Conservation (phyloP, 768 basidiomycete species). For the Suillus weaverae region DNA sequence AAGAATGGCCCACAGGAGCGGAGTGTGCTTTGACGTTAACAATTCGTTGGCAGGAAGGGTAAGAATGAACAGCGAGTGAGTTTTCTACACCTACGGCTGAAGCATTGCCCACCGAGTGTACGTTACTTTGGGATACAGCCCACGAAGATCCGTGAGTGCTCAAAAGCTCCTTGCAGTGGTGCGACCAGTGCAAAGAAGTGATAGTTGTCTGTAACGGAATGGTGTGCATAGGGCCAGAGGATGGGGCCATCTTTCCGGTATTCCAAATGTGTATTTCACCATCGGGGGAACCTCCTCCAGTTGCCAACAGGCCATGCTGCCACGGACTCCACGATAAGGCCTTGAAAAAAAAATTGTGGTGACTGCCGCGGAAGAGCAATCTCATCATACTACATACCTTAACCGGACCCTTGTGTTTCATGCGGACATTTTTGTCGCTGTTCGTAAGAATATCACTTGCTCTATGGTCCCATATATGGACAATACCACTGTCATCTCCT, state of each 20-base stretch:
- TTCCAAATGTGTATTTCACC: constrained; percentile 57
- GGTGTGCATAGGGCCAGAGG: constrained; percentile 48
- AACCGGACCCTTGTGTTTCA: constrained; percentile 44
- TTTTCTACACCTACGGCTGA: constrained; percentile 34
- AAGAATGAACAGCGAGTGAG: constrained; percentile 51
- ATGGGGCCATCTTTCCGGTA: constrained; percentile 39
- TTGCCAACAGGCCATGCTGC: constrained; percentile 65
- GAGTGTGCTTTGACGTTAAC: constrained; percentile 58
- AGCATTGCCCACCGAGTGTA: constrained; percentile 18
- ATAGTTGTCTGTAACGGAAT: constrained; percentile 48
- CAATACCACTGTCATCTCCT: constrained; percentile 40
- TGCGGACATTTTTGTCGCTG: constrained; percentile 36
- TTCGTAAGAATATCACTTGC: constrained; percentile 32
- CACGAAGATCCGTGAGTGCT: constrained; percentile 63
- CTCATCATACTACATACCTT: constrained; percentile 32
- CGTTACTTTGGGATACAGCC: constrained; percentile 21
- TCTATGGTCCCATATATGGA: constrained; percentile 47
- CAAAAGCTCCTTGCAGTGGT: constrained; percentile 83
- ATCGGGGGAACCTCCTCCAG: constrained; percentile 66
- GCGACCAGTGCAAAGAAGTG: constrained; percentile 66
- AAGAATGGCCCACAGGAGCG: constrained; percentile 57
- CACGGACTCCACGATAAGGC: constrained; percentile 77
- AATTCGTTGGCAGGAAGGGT: constrained; percentile 51
- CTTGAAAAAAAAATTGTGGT: constrained; percentile 31
- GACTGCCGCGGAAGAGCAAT: neutral